Conservation (phyloP, 176 grass and related monocot species). For the Phyllostachys edulis region DNA sequence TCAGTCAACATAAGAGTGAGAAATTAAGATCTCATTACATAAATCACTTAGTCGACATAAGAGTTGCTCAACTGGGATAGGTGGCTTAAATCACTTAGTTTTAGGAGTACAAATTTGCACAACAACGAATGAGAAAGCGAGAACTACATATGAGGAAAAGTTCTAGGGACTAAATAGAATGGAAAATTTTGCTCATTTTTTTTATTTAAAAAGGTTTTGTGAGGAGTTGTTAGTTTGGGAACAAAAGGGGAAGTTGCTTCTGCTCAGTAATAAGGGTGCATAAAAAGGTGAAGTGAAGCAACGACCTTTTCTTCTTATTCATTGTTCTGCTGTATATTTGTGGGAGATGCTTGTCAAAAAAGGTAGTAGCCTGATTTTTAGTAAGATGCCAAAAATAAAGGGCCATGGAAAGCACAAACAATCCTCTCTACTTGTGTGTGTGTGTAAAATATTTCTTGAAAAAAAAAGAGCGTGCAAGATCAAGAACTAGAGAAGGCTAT, state of each 20-base stretch:
- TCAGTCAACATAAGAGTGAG: not conserved
- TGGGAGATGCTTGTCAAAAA: not conserved
- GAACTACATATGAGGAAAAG: not conserved
- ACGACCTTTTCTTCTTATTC: not conserved
- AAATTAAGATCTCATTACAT: not conserved
- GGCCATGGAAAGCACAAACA: not conserved
- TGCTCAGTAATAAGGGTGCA: not conserved
- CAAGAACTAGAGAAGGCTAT: not conserved
- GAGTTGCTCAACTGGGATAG: not conserved
- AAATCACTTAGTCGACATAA: not conserved
- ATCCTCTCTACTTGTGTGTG: not conserved
- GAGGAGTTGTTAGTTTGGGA: not conserved
- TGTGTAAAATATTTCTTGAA: not conserved
- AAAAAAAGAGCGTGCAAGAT: not conserved
- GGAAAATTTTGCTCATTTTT: not conserved
- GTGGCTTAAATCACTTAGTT: not conserved
- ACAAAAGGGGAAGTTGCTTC: not conserved
- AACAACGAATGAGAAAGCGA: not conserved
- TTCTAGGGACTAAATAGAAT: not conserved
- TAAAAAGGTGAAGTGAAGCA: not conserved
- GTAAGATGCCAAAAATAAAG: not conserved
- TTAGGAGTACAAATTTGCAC: not conserved
- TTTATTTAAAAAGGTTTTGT: too few relatives aligned
- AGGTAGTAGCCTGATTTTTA: not conserved
- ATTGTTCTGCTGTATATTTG: not conserved